Evolutionary conservation across 2,329 filamentous ascomycete species (phyloP).

Genomic region (Exophiala mesophila): DNA sequence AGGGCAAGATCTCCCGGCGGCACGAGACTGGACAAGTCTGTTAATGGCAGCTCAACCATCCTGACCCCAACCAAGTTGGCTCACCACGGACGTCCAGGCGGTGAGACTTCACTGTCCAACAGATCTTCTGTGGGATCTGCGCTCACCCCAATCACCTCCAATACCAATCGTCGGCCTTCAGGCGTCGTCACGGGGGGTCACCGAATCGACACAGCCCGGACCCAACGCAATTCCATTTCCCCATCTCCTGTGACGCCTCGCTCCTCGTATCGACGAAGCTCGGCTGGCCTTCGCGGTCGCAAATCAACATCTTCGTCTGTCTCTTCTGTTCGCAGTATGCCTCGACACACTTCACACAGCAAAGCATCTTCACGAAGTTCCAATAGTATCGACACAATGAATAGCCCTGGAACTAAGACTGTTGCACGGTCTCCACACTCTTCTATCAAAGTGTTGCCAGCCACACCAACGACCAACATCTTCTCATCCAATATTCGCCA

Average conservation of each 20-base stretch:
- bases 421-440: constrained; percentile 74
- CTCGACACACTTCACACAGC: constrained; percentile 82
- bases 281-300: constrained; percentile 75
- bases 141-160: constrained; percentile 20
- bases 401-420: constrained; percentile 62
- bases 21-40: constrained; percentile 7
- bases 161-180: constrained; percentile 10
- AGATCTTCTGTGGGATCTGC: constrained; percentile 22
- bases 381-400: constrained; percentile 64
- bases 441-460: constrained; percentile 91
- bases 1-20: constrained; percentile 53
- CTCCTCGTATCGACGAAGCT: constrained; percentile 77
- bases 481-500: constrained; percentile 86
- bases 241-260: constrained; percentile 85
- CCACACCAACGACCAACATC: constrained; percentile 68
- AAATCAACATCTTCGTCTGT: constrained; percentile 96
- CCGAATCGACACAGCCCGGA: constrained; percentile 15
- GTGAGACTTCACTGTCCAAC: constrained; percentile 2
- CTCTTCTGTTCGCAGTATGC: constrained; percentile 86
- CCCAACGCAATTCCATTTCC: constrained; percentile 68
- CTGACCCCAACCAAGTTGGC: neutral
- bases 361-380: constrained; percentile 93
- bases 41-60: constrained; percentile 13
- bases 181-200: constrained; percentile 22
- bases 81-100: neutral